These are phyloP conservation scores for Lipomyces mesembrius DNA, from an alignment of 805 yeast species.

Conservation along the genomic window DNA sequence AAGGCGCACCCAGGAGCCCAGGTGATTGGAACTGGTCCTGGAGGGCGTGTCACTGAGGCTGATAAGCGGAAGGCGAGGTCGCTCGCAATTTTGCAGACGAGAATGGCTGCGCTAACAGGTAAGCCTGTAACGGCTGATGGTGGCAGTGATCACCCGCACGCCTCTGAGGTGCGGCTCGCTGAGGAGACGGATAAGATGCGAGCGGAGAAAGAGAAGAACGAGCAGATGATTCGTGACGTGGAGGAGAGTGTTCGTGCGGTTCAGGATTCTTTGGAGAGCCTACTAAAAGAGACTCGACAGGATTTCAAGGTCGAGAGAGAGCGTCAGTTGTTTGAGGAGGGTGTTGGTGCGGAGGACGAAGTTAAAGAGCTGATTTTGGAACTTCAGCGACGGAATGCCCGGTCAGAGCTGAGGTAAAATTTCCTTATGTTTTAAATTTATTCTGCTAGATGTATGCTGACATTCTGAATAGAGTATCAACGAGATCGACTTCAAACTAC, in stretches of 20 bases:
- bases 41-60: conserved; percentile 81
- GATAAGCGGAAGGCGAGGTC: conserved; percentile 81
- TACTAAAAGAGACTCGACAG: conserved; percentile 48
- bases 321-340: conserved; percentile 77
- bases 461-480: neutral
- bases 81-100: conserved; percentile 74
- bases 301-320: conserved; percentile 50
- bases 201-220: conserved; percentile 59
- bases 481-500: conserved; percentile 5
- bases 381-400: conserved; percentile 45
- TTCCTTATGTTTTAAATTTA: neutral
- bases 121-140: conserved; percentile 54
- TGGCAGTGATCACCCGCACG: conserved; percentile 58
- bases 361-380: conserved; percentile 66
- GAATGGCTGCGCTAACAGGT: conserved; percentile 94
- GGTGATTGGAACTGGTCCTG: conserved; percentile 80
- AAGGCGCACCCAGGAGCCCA: conserved; percentile 69
- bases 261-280: conserved; percentile 54
- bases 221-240: conserved; percentile 68
- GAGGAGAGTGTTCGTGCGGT: conserved; percentile 70
- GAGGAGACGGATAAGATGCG: conserved; percentile 58
- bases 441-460: neutral
- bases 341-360: conserved; percentile 72
- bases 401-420: neutral
- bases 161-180: conserved; percentile 49